Evolutionary conservation across 345 rosid species (phyloP), one percentile per base, ranked within the genome.

Genomic region (Hibiscus syriacus): DNA sequence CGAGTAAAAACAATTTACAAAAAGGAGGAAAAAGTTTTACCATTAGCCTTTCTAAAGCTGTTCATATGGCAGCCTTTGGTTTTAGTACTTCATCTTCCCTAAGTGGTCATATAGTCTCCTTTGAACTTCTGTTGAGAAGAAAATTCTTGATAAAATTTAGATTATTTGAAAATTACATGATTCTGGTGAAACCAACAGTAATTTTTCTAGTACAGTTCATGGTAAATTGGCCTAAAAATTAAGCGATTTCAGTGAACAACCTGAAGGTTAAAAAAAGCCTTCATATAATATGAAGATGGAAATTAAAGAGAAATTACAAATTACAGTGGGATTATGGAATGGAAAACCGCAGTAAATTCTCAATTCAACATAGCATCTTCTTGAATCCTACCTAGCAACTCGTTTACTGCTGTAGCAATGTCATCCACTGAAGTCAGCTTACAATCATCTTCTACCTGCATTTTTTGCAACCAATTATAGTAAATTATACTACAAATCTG

Each of bases 371-470:
- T 39, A 43, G 56, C 54, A 38, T 86, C 85, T 78, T 88, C 79
- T 53, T 88, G 85, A 79, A 82, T 87, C 83, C 82, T 76, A 76
- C 73, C 72, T 68, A 93, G 73, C 80, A 90, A 65, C 76, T 87
- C 80, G 69, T 85, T 68, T 67, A 85, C 91, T 17, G 92, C 88
- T 12, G 90, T 77, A 2, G 97, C 84, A 70, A 93, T 87, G 57
- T 89, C 96, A 71, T 90, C 86, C 56, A 77, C 98, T 53, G 98
- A 75, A 69, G 74, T 85, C 70, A 90, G 83, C 76, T 72, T 83
- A 77, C 97, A 90, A 50, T 77, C 85, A 74, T 93, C 98, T 80
- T 90, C 98, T 50, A 89, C 87, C 98, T 93, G 89, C 84, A 79
- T 43, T 58, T n/a, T 3, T 19, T 16, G 5, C n/a, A 34, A 11